Percentiles rank a stretch among this genome's conserved stretches.
Conservation (phyloP, 2,329 filamentous ascomycete species). For the Metarhizium sp. region DNA sequence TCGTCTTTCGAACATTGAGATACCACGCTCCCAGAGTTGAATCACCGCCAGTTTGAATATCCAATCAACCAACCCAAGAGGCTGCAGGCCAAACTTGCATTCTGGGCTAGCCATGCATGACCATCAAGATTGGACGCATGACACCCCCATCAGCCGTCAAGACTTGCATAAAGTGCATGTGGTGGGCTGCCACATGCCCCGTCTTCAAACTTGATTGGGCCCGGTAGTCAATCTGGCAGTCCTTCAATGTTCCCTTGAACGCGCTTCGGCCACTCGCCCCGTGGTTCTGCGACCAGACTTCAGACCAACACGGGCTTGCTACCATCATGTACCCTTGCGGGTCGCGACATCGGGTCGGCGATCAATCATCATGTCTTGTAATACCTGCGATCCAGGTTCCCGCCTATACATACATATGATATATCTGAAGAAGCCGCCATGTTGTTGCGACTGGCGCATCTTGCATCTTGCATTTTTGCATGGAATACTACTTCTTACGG, state of each 20-base stretch:
- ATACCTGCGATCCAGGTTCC: too few relatives aligned
- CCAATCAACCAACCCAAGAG: neutral
- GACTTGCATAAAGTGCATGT: neutral
- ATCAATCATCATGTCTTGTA: too few relatives aligned
- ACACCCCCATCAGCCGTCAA: constrained; percentile 7
- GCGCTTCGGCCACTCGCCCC: neutral
- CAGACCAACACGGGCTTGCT: neutral
- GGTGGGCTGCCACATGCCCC: constrained; percentile 8
- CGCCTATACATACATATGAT: too few relatives aligned
- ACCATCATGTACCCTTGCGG: neutral
- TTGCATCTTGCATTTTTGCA: too few relatives aligned
- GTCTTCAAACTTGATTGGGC: constrained; percentile 1
- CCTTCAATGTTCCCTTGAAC: neutral
- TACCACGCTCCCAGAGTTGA: neutral
- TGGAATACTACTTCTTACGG: too few relatives aligned
- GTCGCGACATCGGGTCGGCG: neutral
- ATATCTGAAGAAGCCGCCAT: too few relatives aligned
- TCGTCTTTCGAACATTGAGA: too few relatives aligned
- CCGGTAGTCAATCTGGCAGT: neutral
- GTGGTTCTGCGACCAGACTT: too few relatives aligned
- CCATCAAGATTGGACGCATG: constrained; percentile 11
- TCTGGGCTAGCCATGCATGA: constrained; percentile 2
- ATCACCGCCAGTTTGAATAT: neutral
- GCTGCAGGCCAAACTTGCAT: constrained; percentile 1
- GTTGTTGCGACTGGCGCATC: too few relatives aligned